Evolutionary conservation across 1,284 basidiomycete genomes (phyloP), one percentile per base, ranked within the genome.

Genomic region (Cutaneotrichosporon sp.): DNA sequence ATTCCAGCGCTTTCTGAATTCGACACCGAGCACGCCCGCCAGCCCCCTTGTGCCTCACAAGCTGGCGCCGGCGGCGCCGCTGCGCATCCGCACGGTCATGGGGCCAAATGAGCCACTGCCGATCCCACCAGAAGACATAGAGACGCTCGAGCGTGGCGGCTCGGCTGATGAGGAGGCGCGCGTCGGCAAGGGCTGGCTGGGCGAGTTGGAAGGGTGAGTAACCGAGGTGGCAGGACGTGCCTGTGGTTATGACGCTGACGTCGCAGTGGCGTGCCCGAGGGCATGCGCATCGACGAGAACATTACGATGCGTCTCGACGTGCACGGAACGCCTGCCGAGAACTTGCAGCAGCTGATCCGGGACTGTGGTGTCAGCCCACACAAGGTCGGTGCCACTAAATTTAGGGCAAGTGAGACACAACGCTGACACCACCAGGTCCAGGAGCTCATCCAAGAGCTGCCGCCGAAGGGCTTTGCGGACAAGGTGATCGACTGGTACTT

Each of bases 281-380:
- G 63, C 74, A 72, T 76, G 76, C 65, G 74, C 52, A 67, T 69
- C n/a, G 69, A 72, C 27, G 73, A 72, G 24, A 76, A 74, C 20
- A 73, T 80, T 57, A 73, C 73, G 38, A 74, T 81, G 59, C 73
- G 77, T 42, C 64, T 79, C 3, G 77, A 80, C 51, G 69, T 72
- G 10, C 77, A 79, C 52, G 77, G 78, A 9, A 78, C 73, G 16
- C 78, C 77, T 6, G 78, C 80, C 0, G 80, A 81, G 57, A 80
- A 80, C 55, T 65, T 81, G 13, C 74, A 91, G 77, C 85, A 86
- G 50, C 83, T 95, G 45, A 89, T 95, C 50, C 89, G 89, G 71
- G 92, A 95, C 77, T 95, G 90, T 73, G 92, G 92, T 3, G 90
- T 94, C 54, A 87, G 89, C 29, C 89, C 92, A 3, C 89, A 92